Percentiles rank a stretch among this genome's conserved stretches.
Evolutionary conservation across 2,329 filamentous ascomycete species (phyloP).

Genomic region (Aspergillus proliferans): DNA sequence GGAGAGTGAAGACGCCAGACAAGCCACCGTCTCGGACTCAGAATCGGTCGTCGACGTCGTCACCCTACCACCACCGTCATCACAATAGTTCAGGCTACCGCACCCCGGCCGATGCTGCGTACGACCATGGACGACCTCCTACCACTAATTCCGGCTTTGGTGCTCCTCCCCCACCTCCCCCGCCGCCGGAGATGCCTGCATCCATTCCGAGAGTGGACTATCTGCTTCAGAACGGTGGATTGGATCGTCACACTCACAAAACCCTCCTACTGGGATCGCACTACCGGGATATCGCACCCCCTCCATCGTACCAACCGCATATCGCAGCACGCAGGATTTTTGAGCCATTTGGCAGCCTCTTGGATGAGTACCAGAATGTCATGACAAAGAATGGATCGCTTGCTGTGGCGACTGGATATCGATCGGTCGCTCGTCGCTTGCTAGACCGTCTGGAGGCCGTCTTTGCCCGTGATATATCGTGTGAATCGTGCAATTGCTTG

Average conservation of each 20-base stretch:
- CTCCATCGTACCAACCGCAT: constrained; percentile 57
- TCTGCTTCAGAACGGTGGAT: constrained; percentile 78
- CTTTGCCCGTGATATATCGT: constrained; percentile 85
- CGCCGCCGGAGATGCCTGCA: constrained; percentile 59
- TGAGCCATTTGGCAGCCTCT: constrained; percentile 70
- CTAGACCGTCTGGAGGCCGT: constrained; percentile 89
- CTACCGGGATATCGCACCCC: constrained; percentile 52
- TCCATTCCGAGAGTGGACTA: constrained; percentile 85
- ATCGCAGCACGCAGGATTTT: constrained; percentile 69
- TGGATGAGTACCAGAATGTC: constrained; percentile 81
- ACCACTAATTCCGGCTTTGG: constrained; percentile 25
- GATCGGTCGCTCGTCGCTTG: constrained; percentile 83
- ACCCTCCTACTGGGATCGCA: constrained; percentile 54
- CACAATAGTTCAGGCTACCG: constrained; percentile 11
- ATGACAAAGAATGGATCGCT: constrained; percentile 79
- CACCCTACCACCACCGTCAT: constrained; percentile 8
- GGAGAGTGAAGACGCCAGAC: constrained; percentile 23
- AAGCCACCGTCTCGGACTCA: constrained; percentile 33
- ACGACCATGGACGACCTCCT: constrained; percentile 28
- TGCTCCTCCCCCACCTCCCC: constrained; percentile 64
- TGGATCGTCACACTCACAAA: constrained; percentile 65
- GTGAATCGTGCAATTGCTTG: constrained; percentile 75
- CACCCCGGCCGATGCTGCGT: constrained; percentile 31
- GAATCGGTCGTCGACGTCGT: constrained; percentile 25
- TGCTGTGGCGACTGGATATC: constrained; percentile 90